phyloP scores from a whole-genome alignment of 371 early-diverging fungal genomes.

The Lichtheimia ramosa region DNA sequence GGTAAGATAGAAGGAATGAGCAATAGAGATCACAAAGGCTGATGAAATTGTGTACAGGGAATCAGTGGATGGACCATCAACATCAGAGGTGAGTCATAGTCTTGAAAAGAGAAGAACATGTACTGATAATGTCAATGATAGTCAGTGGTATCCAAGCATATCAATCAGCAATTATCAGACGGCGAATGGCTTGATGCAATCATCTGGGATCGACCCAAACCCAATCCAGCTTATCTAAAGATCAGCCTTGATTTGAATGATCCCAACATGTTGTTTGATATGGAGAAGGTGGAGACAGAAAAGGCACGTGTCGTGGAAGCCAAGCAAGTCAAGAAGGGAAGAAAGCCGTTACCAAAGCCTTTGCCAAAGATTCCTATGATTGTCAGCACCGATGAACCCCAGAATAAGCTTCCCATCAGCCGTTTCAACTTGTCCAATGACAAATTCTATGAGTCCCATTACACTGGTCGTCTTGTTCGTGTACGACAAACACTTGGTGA shows the following conservation, averaged over 20 bases:
- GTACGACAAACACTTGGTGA: constrained; percentile 92
- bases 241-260: constrained; percentile 75
- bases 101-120: no score
- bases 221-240: constrained; percentile 57
- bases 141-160: constrained; percentile 29
- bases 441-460: constrained; percentile 83
- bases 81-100: not conserved
- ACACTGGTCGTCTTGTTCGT: constrained; percentile 71
- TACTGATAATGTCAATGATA: not conserved
- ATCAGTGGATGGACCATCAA: not conserved
- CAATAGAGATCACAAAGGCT: not conserved
- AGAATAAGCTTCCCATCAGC: constrained; percentile 65
- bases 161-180: constrained; percentile 59
- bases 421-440: constrained; percentile 97
- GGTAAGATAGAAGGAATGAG: not conserved
- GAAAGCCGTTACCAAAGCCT: constrained; percentile 40
- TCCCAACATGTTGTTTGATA: constrained; percentile 73
- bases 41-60: not conserved
- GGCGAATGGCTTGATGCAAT: constrained; percentile 71
- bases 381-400: constrained; percentile 50
- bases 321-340: constrained; percentile 43
- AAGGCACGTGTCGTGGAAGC: constrained; percentile 44
- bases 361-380: constrained; percentile 43
- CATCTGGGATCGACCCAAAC: constrained; percentile 76
- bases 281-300: constrained; percentile 54